These are phyloP conservation scores for Cucurbita ficifolia DNA, from an alignment of 306 rosid genomes.

Conservation along the genomic window DNA sequence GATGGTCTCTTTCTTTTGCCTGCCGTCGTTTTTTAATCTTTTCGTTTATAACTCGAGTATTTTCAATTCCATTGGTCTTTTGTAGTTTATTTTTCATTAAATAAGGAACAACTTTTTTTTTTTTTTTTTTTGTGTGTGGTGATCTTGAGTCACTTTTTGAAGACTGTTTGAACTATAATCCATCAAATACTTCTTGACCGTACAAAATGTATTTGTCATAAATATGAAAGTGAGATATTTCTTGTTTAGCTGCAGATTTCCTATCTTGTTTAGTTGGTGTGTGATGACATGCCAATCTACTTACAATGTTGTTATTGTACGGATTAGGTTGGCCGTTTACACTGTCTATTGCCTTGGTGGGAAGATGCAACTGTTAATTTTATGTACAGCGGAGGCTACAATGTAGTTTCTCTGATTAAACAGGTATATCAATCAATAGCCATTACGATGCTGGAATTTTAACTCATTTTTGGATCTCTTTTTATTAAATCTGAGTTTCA, in stretches of 20 bases:
- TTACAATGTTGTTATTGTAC: neutral
- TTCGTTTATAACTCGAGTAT: neutral
- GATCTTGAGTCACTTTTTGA: neutral
- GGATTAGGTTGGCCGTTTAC: constrained; percentile 41
- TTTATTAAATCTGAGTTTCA: neutral
- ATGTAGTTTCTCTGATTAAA: constrained; percentile 27
- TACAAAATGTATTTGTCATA: neutral
- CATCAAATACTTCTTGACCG: neutral
- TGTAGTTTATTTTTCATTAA: too few species aligned
- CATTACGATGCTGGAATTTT: neutral
- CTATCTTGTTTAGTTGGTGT: neutral
- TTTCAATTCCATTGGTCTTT: neutral
- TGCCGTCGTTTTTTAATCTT: neutral
- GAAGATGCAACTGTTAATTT: constrained; percentile 33
- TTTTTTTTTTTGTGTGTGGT: too few species aligned
- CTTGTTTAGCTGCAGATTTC: neutral
- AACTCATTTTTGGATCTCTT: neutral
- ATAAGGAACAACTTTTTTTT: too few species aligned
- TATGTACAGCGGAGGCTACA: constrained; percentile 38
- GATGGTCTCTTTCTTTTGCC: neutral
- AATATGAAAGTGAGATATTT: neutral
- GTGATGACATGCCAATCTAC: neutral
- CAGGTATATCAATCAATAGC: constrained; percentile 16
- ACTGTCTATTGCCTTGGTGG: constrained; percentile 50
- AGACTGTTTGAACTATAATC: neutral